These are phyloP conservation scores for Geotrichum candidum DNA, from an alignment of 1,139 yeast genomes.

Conservation along the genomic window DNA sequence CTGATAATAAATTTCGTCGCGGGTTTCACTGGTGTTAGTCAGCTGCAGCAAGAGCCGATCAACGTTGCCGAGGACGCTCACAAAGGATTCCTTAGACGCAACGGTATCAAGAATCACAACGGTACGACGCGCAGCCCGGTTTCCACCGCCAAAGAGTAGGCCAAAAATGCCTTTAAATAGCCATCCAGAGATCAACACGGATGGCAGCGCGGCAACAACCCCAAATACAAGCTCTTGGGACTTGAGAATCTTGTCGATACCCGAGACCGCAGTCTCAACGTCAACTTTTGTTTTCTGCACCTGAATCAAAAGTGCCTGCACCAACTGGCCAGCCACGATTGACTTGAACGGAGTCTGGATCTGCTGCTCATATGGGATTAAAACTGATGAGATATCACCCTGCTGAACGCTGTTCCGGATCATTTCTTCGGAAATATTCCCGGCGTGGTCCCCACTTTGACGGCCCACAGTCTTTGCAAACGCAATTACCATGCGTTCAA, in stretches of 20 bases:
- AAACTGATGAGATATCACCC: conserved; percentile 74
- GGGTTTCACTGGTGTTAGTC: background rate
- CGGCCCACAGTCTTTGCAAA: conserved; percentile 39
- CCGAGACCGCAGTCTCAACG: conserved; percentile 82
- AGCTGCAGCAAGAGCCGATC: conserved; percentile 17
- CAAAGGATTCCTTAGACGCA: background rate
- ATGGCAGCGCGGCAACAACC: conserved; percentile 79
- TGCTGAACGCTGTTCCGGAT: conserved; percentile 38
- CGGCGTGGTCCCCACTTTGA: conserved; percentile 22
- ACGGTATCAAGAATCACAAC: background rate
- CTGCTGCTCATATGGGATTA: conserved; percentile 75
- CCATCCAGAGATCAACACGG: conserved; percentile 29
- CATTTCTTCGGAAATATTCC: conserved; percentile 26
- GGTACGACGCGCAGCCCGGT: conserved; percentile 36
- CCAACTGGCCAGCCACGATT: conserved; percentile 57
- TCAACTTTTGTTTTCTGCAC: conserved; percentile 93
- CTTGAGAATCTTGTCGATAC: conserved; percentile 81
- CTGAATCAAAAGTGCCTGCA: conserved; percentile 77
- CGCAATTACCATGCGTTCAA: conserved; percentile 82
- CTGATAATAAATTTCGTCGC: conserved; percentile 45
- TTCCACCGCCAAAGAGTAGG: conserved; percentile 36
- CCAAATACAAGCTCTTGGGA: conserved; percentile 93
- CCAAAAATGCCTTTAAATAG: conserved; percentile 37
- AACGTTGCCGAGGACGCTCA: conserved; percentile 3
- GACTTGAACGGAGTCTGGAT: conserved; percentile 64